Conservation (phyloP, 2,329 filamentous ascomycete genomes). For the Lachnellula suecica region DNA sequence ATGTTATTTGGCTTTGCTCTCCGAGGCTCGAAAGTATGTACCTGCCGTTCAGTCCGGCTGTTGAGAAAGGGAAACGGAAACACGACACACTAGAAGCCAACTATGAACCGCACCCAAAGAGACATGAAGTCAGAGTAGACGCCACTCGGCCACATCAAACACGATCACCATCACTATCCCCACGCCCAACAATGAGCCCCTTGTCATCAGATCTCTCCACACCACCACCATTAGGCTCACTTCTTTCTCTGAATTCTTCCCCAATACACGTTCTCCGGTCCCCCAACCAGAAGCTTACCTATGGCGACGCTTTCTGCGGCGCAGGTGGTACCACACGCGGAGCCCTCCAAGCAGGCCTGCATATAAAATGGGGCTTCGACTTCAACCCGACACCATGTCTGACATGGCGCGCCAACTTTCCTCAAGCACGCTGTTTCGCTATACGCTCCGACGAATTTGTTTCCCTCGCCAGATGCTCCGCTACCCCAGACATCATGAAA, state of each 20-base stretch:
- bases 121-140: too few species aligned
- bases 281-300: slow-evolving; percentile 55
- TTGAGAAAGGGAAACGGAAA: too few species aligned
- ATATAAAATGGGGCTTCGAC: slow-evolving; percentile 66
- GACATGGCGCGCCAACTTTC: slow-evolving; percentile 29
- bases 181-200: not conserved
- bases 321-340: slow-evolving; percentile 70
- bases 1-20: too few species aligned
- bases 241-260: slow-evolving; percentile 16
- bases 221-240: slow-evolving; percentile 21
- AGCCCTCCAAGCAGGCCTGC: slow-evolving; percentile 57
- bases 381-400: slow-evolving; percentile 35
- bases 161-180: not conserved
- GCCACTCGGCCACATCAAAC: too few species aligned
- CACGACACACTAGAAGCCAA: too few species aligned
- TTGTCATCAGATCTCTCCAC: slow-evolving; percentile 15
- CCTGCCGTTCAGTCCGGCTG: too few species aligned
- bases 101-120: too few species aligned
- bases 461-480: slow-evolving; percentile 14
- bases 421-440: slow-evolving; percentile 43
- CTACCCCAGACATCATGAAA: slow-evolving; percentile 33
- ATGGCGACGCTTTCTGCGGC: slow-evolving; percentile 72
- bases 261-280: slow-evolving; percentile 19
- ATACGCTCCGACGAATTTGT: slow-evolving; percentile 51
- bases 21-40: too few species aligned